Conservation (phyloP, 352 stramenopile species). For the Globisporangium parvum region DNA sequence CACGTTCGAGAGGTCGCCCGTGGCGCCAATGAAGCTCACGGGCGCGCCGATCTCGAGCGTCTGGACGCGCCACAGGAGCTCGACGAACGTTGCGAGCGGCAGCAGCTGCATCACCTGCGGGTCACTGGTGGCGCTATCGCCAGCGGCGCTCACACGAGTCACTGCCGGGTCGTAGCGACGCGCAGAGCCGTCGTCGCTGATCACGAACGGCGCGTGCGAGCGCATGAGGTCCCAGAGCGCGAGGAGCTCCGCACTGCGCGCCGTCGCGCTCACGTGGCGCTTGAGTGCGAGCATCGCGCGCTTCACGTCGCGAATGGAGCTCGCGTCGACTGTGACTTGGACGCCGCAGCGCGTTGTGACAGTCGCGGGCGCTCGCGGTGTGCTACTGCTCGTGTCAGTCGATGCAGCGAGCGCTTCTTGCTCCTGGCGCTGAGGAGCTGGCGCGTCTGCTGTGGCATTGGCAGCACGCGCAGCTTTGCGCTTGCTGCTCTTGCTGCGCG, state of each 20-base stretch:
- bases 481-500: neutral
- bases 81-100: constrained; percentile 25
- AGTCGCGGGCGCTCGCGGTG: neutral
- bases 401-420: no score
- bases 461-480: neutral
- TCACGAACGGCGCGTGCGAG: constrained; percentile 24
- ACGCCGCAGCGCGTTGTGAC: constrained; percentile 6
- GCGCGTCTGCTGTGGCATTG: constrained; percentile 3
- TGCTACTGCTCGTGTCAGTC: neutral
- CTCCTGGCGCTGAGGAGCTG: constrained; percentile 12
- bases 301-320: constrained; percentile 6
- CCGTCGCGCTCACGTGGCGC: constrained; percentile 13
- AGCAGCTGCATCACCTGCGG: constrained; percentile 29
- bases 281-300: constrained; percentile 21
- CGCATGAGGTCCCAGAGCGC: constrained; percentile 23
- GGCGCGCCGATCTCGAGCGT: constrained; percentile 13
- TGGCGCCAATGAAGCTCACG: constrained; percentile 22
- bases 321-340: constrained; percentile 1
- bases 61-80: constrained; percentile 8
- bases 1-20: neutral
- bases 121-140: neutral
- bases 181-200: constrained; percentile 8
- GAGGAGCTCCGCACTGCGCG: constrained; percentile 14
- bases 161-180: constrained; percentile 9
- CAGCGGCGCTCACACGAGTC: neutral